Percentiles rank a stretch among this genome's conserved stretches.
Evolutionary conservation across 257 asterid species (phyloP).

Genomic region (Parsonsia alboflavescens): DNA sequence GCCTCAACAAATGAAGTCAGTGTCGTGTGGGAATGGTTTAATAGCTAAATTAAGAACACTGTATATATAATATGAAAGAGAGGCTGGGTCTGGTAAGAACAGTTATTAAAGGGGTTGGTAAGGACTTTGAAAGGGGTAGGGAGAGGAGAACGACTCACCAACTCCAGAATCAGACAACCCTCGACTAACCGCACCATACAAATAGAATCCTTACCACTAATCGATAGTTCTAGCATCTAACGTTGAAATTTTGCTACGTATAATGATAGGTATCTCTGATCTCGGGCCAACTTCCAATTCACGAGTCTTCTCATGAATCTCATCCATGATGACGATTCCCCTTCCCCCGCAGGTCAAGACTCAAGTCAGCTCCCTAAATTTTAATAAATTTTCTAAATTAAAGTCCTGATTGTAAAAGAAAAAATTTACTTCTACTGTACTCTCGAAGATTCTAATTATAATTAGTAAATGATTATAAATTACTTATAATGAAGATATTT

Average conservation of each 20-base stretch:
- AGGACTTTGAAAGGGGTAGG: not conserved
- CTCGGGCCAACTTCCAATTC: not conserved
- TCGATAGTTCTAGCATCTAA: too few relatives aligned
- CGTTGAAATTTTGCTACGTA: conserved; percentile 15
- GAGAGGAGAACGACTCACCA: not conserved
- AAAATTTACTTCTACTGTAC: too few relatives aligned
- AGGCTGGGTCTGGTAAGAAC: not conserved
- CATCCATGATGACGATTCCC: too few relatives aligned
- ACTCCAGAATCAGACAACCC: not conserved
- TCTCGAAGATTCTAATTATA: too few relatives aligned
- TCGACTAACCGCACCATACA: too few relatives aligned
- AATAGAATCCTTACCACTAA: not conserved
- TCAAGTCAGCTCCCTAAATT: too few relatives aligned
- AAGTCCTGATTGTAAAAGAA: too few relatives aligned
- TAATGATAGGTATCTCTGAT: not conserved
- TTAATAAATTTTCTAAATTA: too few relatives aligned
- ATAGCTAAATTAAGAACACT: not conserved
- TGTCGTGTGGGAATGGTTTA: not conserved
- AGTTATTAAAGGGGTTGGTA: conserved; percentile 14
- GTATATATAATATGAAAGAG: not conserved
- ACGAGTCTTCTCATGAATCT: not conserved
- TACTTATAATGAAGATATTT: too few relatives aligned
- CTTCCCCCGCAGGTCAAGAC: too few relatives aligned
- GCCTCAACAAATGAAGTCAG: conserved; percentile 1
- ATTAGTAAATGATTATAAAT: too few relatives aligned